Conservation (phyloP, 306 rosid species). For the Sphenostylis stenocarpa region DNA sequence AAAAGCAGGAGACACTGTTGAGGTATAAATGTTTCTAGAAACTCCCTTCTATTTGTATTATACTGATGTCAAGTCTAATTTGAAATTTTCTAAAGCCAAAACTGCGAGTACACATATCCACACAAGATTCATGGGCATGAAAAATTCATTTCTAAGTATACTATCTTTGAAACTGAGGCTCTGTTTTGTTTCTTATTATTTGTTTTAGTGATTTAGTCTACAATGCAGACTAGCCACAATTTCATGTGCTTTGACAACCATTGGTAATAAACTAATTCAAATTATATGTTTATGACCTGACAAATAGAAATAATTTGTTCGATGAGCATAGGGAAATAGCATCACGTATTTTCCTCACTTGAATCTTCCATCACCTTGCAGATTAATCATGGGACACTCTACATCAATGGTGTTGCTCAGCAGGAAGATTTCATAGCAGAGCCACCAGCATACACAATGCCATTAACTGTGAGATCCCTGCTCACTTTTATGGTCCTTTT, state of each 20-base stretch:
- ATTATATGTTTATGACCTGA: background rate
- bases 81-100: slow-evolving; percentile 7
- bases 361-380: slow-evolving; percentile 32
- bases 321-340: slow-evolving; percentile 1
- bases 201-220: slow-evolving; percentile 2
- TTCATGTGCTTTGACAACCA: background rate
- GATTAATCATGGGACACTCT: slow-evolving; percentile 68
- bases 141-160: background rate
- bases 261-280: background rate
- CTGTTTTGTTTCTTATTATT: background rate
- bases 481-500: slow-evolving; percentile 8
- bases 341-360: slow-evolving; percentile 21
- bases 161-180: background rate
- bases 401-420: slow-evolving; percentile 68
- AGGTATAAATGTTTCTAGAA: slow-evolving; percentile 45
- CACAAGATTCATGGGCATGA: background rate
- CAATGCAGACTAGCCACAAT: background rate
- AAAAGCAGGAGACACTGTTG: slow-evolving; percentile 75
- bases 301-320: background rate
- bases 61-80: background rate
- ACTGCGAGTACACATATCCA: background rate
- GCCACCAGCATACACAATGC: slow-evolving; percentile 48
- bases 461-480: slow-evolving; percentile 52
- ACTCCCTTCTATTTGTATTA: background rate
- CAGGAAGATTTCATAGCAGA: slow-evolving; percentile 69